These are phyloP conservation scores for Ustilago trichophora DNA, from an alignment of 1,284 basidiomycete genomes.

Conservation along the genomic window DNA sequence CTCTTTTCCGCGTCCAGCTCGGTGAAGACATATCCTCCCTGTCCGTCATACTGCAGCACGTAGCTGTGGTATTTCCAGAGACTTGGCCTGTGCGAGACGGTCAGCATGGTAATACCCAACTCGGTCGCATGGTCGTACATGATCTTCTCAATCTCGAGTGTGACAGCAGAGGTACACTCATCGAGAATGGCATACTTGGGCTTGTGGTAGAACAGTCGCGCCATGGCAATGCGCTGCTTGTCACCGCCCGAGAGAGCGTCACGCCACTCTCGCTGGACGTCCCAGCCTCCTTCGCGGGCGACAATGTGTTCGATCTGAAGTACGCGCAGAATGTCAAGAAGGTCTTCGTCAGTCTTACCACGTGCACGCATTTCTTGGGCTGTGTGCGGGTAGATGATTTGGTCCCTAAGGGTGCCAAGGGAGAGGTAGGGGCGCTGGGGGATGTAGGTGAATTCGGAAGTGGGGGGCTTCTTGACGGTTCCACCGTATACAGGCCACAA, in stretches of 20 bases:
- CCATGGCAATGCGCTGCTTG: slow-evolving; percentile 88
- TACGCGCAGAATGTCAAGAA: slow-evolving; percentile 77
- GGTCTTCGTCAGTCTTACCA: slow-evolving; percentile 73
- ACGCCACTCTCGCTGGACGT: slow-evolving; percentile 86
- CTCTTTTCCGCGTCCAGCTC: slow-evolving; percentile 90
- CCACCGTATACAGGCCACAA: slow-evolving; percentile 98
- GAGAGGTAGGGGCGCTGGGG: slow-evolving; percentile 95
- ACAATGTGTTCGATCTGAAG: slow-evolving; percentile 90
- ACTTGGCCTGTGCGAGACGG: slow-evolving; percentile 73
- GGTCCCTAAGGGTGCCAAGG: slow-evolving; percentile 90
- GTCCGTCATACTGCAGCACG: slow-evolving; percentile 76
- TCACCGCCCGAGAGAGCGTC: slow-evolving; percentile 85
- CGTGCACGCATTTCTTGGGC: slow-evolving; percentile 68
- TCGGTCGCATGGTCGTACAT: slow-evolving; percentile 94
- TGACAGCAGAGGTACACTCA: slow-evolving; percentile 93
- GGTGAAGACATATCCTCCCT: slow-evolving; percentile 76
- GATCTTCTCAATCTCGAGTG: slow-evolving; percentile 86
- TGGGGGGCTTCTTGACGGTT: slow-evolving; percentile 88
- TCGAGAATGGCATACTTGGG: slow-evolving; percentile 98
- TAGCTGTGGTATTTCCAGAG: slow-evolving; percentile 92
- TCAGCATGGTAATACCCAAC: slow-evolving; percentile 66
- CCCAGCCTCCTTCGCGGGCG: slow-evolving; percentile 96
- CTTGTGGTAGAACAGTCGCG: slow-evolving; percentile 91
- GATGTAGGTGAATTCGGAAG: slow-evolving; percentile 89
- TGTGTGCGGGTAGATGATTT: slow-evolving; percentile 82